A percentile compares a stretch with the other conserved stretches of the same genome.
These are phyloP conservation scores for Oxyria digyna DNA, from an alignment of 148 eudicot genomes.

Conservation along the genomic window DNA sequence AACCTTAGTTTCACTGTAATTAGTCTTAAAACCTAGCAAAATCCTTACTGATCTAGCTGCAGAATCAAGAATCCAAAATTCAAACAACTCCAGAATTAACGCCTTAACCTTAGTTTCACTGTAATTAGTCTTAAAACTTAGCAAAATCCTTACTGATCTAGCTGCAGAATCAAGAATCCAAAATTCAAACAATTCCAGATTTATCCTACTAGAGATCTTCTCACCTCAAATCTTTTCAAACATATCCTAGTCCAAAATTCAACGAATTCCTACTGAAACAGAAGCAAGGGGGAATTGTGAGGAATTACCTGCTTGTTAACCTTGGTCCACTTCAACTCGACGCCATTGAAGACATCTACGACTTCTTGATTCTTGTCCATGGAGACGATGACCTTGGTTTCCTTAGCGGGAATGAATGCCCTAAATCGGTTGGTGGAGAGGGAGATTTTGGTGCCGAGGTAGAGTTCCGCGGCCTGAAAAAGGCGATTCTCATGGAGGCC, in stretches of 20 bases:
- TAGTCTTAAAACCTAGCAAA: no score
- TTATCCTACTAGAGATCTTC: neutral
- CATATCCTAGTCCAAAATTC: no score
- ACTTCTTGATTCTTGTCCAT: constrained; percentile 19
- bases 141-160: no score
- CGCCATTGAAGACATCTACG: constrained; percentile 14
- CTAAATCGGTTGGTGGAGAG: neutral
- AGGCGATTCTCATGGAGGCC: neutral
- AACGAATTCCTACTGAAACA: no score
- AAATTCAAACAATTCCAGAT: no score
- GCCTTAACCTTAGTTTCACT: no score
- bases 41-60: no score
- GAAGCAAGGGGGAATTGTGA: neutral
- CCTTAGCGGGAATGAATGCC: constrained; percentile 9
- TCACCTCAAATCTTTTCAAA: neutral
- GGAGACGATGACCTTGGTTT: constrained; percentile 8
- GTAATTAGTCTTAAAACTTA: no score
- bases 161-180: neutral
- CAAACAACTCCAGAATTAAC: no score
- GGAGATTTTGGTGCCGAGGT: neutral
- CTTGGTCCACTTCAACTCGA: constrained; percentile 15
- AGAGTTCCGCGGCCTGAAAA: neutral
- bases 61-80: no score
- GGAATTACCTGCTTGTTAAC: neutral
- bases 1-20: no score